A percentile compares a stretch with the other conserved stretches of the same genome.
Evolutionary conservation across 768 basidiomycete genomes (phyloP).

Genomic region (Macrolepiota fuliginosa): DNA sequence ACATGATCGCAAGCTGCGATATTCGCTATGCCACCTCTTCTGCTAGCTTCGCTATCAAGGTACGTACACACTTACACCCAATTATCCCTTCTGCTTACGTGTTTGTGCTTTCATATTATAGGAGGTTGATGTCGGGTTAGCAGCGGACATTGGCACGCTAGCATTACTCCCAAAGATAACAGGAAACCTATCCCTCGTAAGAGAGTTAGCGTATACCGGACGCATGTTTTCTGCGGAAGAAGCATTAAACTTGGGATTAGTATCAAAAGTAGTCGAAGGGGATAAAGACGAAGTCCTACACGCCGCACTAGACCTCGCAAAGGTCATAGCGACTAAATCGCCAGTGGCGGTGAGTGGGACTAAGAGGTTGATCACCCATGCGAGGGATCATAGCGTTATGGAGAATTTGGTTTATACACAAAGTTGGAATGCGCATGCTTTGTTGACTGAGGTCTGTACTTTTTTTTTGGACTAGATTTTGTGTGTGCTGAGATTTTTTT

Average conservation of each 20-base stretch:
- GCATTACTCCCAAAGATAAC: conserved; percentile 77
- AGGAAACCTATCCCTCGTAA: conserved; percentile 68
- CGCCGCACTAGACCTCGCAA: conserved; percentile 66
- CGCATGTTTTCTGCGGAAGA: conserved; percentile 67
- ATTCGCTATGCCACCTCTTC: conserved; percentile 70
- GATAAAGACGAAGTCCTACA: conserved; percentile 61
- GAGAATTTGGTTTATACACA: conserved; percentile 44
- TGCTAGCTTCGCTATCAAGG: conserved; percentile 71
- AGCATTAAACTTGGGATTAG: conserved; percentile 66
- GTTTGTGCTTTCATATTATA: conserved; percentile 23
- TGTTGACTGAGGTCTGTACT: conserved; percentile 35
- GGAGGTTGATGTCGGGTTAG: conserved; percentile 87
- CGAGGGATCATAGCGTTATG: conserved; percentile 65
- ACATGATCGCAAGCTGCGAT: conserved; percentile 74
- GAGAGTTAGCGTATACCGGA: conserved; percentile 77
- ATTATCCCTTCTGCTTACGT: background rate
- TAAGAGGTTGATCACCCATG: conserved; percentile 76
- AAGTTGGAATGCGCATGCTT: conserved; percentile 41
- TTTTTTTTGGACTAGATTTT: background rate
- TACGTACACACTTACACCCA: conserved; percentile 44
- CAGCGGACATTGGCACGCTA: conserved; percentile 85
- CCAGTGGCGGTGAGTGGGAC: conserved; percentile 77
- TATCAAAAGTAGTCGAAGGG: conserved; percentile 71
- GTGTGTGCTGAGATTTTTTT: background rate
- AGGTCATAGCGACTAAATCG: conserved; percentile 67